Evolutionary conservation across 78 protist species (phyloP).

Genomic region (Fonticula alba): DNA sequence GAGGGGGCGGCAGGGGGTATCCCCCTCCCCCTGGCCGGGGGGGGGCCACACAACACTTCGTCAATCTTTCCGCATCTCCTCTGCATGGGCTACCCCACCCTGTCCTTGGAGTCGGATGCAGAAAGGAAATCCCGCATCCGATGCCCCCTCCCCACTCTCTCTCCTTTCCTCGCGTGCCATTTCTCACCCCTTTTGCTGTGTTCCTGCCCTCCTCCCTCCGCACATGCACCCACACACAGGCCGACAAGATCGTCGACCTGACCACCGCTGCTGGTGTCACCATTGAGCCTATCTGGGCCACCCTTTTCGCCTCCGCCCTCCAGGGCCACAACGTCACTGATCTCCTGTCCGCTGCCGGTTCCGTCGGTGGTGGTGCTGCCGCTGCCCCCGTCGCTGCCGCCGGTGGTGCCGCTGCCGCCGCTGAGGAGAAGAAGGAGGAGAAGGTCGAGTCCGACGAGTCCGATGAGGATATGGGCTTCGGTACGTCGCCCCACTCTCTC

Average conservation of each 20-base stretch:
- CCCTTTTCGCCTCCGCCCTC: slow-evolving; percentile 22
- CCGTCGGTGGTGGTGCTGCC: slow-evolving; percentile 10
- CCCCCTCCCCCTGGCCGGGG: no score
- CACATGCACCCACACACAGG: background rate
- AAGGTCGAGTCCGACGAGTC: background rate
- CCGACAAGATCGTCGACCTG: slow-evolving; percentile 21
- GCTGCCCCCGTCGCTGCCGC: slow-evolving; percentile 20
- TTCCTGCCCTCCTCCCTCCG: background rate
- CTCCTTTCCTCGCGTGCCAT: no score
- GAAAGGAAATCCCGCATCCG: no score
- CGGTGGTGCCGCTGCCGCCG: slow-evolving; percentile 23
- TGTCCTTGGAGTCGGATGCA: no score
- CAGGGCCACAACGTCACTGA: slow-evolving; percentile 3
- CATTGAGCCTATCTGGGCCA: slow-evolving; percentile 28
- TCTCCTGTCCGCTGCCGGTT: slow-evolving; percentile 7
- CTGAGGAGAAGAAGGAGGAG: slow-evolving; percentile 7
- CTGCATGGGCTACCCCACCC: no score
- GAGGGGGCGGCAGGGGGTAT: no score
- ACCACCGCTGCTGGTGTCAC: slow-evolving; percentile 17
- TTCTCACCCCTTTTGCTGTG: background rate
- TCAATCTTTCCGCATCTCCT: no score
- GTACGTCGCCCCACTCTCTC: no score
- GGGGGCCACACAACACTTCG: no score
- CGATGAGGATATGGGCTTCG: no score
- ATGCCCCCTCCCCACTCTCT: background rate